Conservation (phyloP, 331 rosid species). For the Quercus lobata region DNA sequence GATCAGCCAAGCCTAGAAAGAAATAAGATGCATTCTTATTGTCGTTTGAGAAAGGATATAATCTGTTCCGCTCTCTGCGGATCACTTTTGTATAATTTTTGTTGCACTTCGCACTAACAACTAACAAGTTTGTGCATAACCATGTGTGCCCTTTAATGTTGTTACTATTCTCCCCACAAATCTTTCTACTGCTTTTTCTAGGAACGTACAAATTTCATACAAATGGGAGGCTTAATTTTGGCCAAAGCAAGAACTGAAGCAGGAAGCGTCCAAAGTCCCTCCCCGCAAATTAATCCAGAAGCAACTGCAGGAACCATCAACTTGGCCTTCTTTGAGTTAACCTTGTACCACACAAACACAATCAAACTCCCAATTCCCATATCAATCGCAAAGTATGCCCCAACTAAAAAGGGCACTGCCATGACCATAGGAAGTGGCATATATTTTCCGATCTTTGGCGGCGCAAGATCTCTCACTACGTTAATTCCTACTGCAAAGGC, state of each 20-base stretch:
- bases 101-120: not conserved
- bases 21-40: conserved; percentile 20
- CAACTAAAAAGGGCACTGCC: conserved; percentile 86
- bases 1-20: not conserved
- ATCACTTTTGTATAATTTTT: conserved; percentile 5
- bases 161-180: not conserved
- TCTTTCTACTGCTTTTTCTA: conserved; percentile 21
- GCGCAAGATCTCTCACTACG: conserved; percentile 48
- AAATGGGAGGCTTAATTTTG: conserved; percentile 70
- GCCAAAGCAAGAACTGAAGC: conserved; percentile 85
- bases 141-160: not conserved
- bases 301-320: conserved; percentile 73
- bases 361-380: conserved; percentile 63
- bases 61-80: not conserved
- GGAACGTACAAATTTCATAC: conserved; percentile 72
- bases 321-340: conserved; percentile 51
- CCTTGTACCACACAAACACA: conserved; percentile 61
- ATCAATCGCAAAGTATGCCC: conserved; percentile 82
- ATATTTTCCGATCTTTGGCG: conserved; percentile 58
- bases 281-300: conserved; percentile 90
- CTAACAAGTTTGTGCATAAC: not conserved
- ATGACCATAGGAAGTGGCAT: conserved; percentile 92
- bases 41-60: conserved; percentile 10
- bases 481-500: conserved; percentile 60
- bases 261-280: conserved; percentile 88